Evolutionary conservation across 495 filamentous ascomycete species (phyloP).

Genomic region (Podospora pseudoanserina): DNA sequence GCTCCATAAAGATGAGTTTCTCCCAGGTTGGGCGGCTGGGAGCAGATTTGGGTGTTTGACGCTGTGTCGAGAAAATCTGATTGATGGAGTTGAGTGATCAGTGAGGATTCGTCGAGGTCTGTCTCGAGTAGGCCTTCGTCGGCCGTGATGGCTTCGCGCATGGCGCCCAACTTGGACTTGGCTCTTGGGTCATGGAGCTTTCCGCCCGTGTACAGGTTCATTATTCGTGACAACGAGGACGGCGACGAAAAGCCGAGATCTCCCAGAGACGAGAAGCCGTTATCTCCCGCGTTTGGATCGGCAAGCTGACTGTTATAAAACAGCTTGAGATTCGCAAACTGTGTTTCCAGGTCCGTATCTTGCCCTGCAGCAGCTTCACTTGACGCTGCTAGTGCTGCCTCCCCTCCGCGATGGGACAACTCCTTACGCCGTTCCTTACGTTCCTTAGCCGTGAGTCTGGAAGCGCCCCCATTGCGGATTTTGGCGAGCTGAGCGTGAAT

Average conservation of each 20-base stretch:
- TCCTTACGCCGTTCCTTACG: constrained; percentile 46
- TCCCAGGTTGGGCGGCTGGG: constrained; percentile 45
- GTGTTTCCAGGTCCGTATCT: constrained; percentile 41
- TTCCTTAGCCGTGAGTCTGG: constrained; percentile 38
- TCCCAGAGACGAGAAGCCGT: constrained; percentile 52
- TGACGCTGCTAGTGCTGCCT: constrained; percentile 17
- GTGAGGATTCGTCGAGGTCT: constrained; percentile 48
- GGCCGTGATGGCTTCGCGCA: constrained; percentile 70
- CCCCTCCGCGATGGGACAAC: constrained; percentile 21
- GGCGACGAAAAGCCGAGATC: constrained; percentile 73
- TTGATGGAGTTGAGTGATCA: constrained; percentile 44
- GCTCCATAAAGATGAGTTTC: constrained; percentile 45
- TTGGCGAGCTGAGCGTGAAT: constrained; percentile 76
- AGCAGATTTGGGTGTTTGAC: constrained; percentile 30
- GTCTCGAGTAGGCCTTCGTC: constrained; percentile 65
- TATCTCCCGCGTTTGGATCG: constrained; percentile 47
- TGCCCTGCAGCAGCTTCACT: constrained; percentile 10
- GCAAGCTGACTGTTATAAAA: constrained; percentile 72
- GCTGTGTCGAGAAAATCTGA: constrained; percentile 43
- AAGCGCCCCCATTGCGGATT: constrained; percentile 51
- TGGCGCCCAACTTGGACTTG: constrained; percentile 61
- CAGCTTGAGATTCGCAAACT: constrained; percentile 57
- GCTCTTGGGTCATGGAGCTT: constrained; percentile 59
- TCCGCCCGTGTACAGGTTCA: constrained; percentile 79
- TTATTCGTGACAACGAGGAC: constrained; percentile 75